phyloP scores from a whole-genome alignment of 139 green algal species.

The Nannochloris sp. region DNA sequence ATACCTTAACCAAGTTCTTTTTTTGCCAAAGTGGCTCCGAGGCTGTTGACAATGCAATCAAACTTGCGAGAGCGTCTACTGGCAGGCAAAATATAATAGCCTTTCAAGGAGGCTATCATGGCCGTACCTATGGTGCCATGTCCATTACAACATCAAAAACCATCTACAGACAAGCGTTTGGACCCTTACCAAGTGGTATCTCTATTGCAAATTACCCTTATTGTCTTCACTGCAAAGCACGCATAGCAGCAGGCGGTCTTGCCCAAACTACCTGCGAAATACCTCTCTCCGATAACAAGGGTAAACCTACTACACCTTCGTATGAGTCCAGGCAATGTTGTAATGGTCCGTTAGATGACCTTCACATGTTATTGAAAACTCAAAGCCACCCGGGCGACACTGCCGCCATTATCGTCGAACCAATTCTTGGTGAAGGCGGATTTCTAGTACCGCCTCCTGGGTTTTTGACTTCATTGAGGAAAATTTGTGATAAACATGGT shows the following conservation, averaged over 20 bases:
- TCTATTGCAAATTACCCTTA: slow-evolving; percentile 68
- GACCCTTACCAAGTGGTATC: slow-evolving; percentile 55
- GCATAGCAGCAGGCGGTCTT: slow-evolving; percentile 32
- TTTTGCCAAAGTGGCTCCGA: slow-evolving; percentile 69
- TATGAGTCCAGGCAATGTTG: slow-evolving; percentile 55
- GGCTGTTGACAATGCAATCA: slow-evolving; percentile 80
- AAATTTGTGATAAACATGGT: slow-evolving; percentile 58
- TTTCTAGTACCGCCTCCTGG: slow-evolving; percentile 69
- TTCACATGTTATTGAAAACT: slow-evolving; percentile 68
- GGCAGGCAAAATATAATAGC: slow-evolving; percentile 64
- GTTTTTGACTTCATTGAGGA: slow-evolving; percentile 54
- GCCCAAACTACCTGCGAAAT: slow-evolving; percentile 28
- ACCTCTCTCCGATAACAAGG: not conserved
- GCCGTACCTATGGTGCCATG: slow-evolving; percentile 74
- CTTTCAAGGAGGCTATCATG: slow-evolving; percentile 77
- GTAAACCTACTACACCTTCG: slow-evolving; percentile 17
- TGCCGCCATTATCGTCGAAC: slow-evolving; percentile 77
- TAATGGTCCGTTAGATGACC: slow-evolving; percentile 37
- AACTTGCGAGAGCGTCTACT: slow-evolving; percentile 69
- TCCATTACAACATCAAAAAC: slow-evolving; percentile 71
- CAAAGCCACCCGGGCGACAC: slow-evolving; percentile 50
- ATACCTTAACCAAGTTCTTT: slow-evolving; percentile 41
- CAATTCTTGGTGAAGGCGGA: slow-evolving; percentile 74
- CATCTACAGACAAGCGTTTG: slow-evolving; percentile 65
- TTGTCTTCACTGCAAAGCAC: slow-evolving; percentile 75